Evolutionary conservation across 805 yeast species (phyloP).

Genomic region (Hemisphaericaspora nanyangensis): DNA sequence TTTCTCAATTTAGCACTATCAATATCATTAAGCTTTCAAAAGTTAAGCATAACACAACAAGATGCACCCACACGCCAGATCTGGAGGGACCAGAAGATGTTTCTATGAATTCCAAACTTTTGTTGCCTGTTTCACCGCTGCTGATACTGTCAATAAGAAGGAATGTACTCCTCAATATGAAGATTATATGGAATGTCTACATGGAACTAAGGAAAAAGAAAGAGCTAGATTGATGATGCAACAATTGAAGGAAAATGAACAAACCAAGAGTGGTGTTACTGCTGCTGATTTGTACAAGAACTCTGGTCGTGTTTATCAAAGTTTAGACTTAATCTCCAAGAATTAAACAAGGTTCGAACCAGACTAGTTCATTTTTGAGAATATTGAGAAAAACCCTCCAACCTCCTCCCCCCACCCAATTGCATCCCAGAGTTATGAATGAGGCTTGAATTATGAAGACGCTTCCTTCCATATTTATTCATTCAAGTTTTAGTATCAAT

Average conservation of each 20-base stretch:
- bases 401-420: too few relatives aligned
- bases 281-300: conserved; percentile 42
- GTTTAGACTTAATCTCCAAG: conserved; percentile 36
- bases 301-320: conserved; percentile 39
- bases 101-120: conserved; percentile 45
- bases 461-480: too few relatives aligned
- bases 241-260: conserved; percentile 43
- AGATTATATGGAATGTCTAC: conserved; percentile 46
- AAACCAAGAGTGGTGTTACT: conserved; percentile 36
- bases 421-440: too few relatives aligned
- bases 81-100: conserved; percentile 46
- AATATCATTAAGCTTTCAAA: neutral
- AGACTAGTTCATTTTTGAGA: too few relatives aligned
- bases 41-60: neutral
- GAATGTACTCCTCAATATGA: conserved; percentile 42
- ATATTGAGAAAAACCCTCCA: too few relatives aligned
- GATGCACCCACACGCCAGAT: conserved; percentile 47
- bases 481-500: too few relatives aligned
- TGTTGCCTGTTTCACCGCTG: conserved; percentile 42
- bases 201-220: conserved; percentile 45
- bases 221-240: conserved; percentile 42
- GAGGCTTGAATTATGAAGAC: too few relatives aligned
- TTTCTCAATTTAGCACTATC: too few relatives aligned
- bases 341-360: conserved; percentile 1
- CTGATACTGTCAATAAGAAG: conserved; percentile 38